A percentile compares a stretch with the other conserved stretches of the same genome.
These are phyloP conservation scores for Lachnum nothofagi DNA, from an alignment of 2,329 filamentous ascomycete species.

Conservation along the genomic window DNA sequence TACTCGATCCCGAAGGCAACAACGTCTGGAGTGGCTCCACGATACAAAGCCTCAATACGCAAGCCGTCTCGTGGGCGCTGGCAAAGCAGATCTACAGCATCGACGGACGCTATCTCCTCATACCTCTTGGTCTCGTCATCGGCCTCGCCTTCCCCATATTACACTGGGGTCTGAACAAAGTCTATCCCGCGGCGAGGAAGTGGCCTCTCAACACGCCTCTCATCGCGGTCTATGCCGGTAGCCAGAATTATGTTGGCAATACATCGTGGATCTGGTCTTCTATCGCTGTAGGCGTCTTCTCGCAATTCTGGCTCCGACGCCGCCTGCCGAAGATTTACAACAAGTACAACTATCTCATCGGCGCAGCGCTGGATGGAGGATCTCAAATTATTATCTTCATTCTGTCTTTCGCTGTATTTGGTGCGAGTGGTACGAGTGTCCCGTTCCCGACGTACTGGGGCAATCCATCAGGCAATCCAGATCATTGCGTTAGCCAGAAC, in stretches of 20 bases:
- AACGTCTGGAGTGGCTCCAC: conserved; percentile 45
- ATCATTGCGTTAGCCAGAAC: no score
- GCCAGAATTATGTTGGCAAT: conserved; percentile 38
- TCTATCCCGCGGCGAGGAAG: conserved; percentile 30
- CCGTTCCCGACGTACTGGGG: conserved; percentile 36
- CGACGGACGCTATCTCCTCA: conserved; percentile 35
- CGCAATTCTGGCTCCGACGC: conserved; percentile 36
- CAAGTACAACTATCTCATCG: conserved; percentile 38
- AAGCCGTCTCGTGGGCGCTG: conserved; percentile 37
- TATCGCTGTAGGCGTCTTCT: conserved; percentile 34
- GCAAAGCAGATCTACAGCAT: conserved; percentile 40
- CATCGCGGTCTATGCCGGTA: conserved; percentile 40
- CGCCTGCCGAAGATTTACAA: conserved; percentile 33
- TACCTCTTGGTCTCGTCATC: conserved; percentile 39
- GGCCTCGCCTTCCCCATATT: conserved; percentile 39
- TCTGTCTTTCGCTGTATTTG: conserved; percentile 38
- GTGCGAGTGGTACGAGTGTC: conserved; percentile 36
- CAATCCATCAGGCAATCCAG: conserved; percentile 25
- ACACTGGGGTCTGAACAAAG: conserved; percentile 18
- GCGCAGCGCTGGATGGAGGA: conserved; percentile 36
- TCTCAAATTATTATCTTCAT: conserved; percentile 38
- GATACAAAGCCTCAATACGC: conserved; percentile 41
- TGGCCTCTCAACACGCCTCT: conserved; percentile 39
- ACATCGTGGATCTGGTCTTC: conserved; percentile 35
- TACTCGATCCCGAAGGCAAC: conserved; percentile 38